Conservation (phyloP, 2,329 filamentous ascomycete species). For the Penicillium palitans region DNA sequence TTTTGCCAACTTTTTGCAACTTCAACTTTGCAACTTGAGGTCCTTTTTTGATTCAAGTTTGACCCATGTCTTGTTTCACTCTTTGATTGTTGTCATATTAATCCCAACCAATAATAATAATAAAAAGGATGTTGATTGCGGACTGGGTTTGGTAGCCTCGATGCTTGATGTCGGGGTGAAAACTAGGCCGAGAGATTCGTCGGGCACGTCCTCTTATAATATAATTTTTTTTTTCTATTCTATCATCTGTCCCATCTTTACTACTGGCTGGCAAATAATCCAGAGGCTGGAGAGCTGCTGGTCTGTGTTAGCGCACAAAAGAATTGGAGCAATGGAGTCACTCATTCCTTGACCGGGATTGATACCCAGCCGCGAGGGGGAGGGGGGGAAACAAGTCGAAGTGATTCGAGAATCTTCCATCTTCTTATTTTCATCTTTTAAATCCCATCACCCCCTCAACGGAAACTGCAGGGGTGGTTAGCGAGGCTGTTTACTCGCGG, state of each 20-base stretch:
- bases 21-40: not conserved
- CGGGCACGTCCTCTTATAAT: conserved; percentile 14
- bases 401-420: conserved; percentile 23
- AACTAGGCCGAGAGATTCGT: conserved; percentile 13
- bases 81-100: not conserved
- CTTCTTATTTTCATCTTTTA: conserved; percentile 1
- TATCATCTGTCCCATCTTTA: conserved; percentile 6
- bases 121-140: not conserved
- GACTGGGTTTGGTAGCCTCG: not conserved
- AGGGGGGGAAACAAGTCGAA: not conserved
- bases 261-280: conserved; percentile 29
- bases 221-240: conserved; percentile 12
- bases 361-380: conserved; percentile 13
- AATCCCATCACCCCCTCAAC: conserved; percentile 8
- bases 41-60: not conserved
- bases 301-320: conserved; percentile 34
- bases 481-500: conserved; percentile 13
- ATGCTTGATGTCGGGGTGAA: conserved; percentile 2
- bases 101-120: not conserved
- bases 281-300: conserved; percentile 35
- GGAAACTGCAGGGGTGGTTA: conserved; percentile 4
- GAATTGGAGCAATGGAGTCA: conserved; percentile 32
- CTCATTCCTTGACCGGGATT: conserved; percentile 19
- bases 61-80: not conserved
- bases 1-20: not conserved